Evolutionary conservation across 202 grass and related monocot genomes (phyloP).

Genomic region (Setaria viridis): DNA sequence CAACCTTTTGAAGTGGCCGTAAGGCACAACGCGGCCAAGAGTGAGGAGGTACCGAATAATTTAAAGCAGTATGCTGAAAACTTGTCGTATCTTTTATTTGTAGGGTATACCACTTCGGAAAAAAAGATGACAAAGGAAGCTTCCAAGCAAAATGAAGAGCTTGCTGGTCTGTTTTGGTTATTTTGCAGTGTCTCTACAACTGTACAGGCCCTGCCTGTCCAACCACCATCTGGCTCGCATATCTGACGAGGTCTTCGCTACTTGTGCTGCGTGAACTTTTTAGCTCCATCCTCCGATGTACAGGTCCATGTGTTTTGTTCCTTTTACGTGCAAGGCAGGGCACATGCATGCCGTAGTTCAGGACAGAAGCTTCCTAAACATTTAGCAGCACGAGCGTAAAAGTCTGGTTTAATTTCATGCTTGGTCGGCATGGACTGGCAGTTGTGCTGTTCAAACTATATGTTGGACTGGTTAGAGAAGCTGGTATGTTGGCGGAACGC

Average conservation of each 20-base stretch:
- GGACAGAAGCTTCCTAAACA: conserved; percentile 2
- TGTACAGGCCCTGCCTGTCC: not conserved
- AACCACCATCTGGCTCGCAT: conserved; percentile 7
- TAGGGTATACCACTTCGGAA: not conserved
- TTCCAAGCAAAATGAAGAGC: not conserved
- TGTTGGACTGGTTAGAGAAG: not conserved
- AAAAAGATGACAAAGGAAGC: not conserved
- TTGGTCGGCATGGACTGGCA: not conserved
- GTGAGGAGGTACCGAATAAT: too few relatives aligned
- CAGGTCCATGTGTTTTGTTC: not conserved
- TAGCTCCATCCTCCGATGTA: not conserved
- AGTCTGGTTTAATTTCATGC: not conserved
- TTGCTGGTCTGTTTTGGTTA: too few relatives aligned
- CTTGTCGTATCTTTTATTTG: not conserved
- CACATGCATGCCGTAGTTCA: not conserved
- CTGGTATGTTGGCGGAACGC: not conserved
- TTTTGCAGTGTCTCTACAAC: not conserved
- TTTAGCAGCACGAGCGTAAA: conserved; percentile 14
- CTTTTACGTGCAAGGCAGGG: not conserved
- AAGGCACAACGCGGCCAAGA: too few relatives aligned
- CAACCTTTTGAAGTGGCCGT: too few relatives aligned
- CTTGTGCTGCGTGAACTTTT: not conserved
- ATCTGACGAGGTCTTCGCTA: conserved; percentile 25
- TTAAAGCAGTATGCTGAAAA: not conserved
- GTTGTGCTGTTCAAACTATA: not conserved